Conservation (phyloP, 352 stramenopile species). For the Thalassiosira mediterranea region DNA sequence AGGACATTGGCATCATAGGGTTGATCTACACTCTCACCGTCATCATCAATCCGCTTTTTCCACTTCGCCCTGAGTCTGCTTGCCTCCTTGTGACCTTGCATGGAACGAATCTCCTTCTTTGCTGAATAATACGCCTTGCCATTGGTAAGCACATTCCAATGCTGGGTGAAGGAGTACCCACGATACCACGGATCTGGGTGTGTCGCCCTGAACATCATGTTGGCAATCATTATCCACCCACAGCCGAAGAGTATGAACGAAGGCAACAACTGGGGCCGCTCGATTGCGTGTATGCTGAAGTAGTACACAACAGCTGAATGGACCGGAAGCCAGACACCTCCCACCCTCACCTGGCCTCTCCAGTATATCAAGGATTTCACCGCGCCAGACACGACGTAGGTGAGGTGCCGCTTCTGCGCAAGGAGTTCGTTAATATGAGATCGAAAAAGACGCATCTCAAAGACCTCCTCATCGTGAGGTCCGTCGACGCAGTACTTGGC, state of each 20-base stretch:
- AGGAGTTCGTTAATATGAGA: constrained; percentile 78
- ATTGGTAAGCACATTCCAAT: constrained; percentile 56
- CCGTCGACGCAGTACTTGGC: constrained; percentile 64
- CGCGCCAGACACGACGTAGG: constrained; percentile 57
- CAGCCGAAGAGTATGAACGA: constrained; percentile 60
- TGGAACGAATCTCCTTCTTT: constrained; percentile 19
- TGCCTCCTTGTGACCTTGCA: constrained; percentile 47
- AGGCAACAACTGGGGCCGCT: constrained; percentile 64
- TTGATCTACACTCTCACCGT: too few species aligned
- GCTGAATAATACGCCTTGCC: constrained; percentile 33
- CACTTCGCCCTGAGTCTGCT: constrained; percentile 57
- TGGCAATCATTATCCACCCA: constrained; percentile 76
- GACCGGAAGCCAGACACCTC: constrained; percentile 52
- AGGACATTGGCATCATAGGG: too few species aligned
- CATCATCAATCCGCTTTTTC: constrained; percentile 56
- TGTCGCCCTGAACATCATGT: constrained; percentile 47
- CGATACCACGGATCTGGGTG: constrained; percentile 73
- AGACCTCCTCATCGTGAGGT: constrained; percentile 64
- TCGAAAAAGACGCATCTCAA: constrained; percentile 63
- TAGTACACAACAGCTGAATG: constrained; percentile 71
- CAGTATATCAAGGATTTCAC: constrained; percentile 72
- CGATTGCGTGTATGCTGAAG: constrained; percentile 54
- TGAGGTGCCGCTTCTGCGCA: constrained; percentile 52
- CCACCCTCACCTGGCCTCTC: constrained; percentile 73
- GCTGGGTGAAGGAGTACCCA: constrained; percentile 64